Percentiles rank a stretch among this genome's conserved stretches.
Conservation (phyloP, 176 grass and related monocot genomes). For the Phragmites australis region DNA sequence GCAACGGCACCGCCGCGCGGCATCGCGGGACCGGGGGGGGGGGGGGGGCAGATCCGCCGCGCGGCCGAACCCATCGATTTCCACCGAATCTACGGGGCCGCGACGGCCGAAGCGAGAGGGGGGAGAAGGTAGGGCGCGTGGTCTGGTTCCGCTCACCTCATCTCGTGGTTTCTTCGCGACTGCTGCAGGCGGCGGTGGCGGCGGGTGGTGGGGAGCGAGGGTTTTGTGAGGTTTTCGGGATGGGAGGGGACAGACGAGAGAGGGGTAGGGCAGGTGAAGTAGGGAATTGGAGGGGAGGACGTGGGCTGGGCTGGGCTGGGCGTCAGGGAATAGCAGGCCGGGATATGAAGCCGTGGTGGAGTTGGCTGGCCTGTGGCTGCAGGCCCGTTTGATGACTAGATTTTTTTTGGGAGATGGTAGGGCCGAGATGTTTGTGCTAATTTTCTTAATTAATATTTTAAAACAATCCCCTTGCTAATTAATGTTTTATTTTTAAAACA, state of each 20-base stretch:
- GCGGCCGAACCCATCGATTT: background rate
- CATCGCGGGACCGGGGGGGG: background rate
- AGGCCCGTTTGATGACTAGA: too few species aligned
- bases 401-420: too few species aligned
- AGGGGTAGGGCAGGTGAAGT: background rate
- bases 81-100: background rate
- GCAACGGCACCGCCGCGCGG: background rate
- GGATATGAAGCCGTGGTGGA: background rate
- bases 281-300: background rate
- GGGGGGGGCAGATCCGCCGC: too few species aligned
- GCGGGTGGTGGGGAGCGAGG: conserved; percentile 20
- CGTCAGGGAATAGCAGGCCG: background rate
- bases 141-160: conserved; percentile 39
- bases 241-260: background rate
- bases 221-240: conserved; percentile 49
- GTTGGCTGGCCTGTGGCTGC: too few species aligned
- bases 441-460: too few species aligned
- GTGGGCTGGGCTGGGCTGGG: background rate
- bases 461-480: too few species aligned
- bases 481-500: too few species aligned
- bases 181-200: background rate
- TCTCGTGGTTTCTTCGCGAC: background rate
- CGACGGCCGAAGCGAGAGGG: background rate
- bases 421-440: too few species aligned
- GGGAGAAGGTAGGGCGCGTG: background rate